Evolutionary conservation across 139 green algal species (phyloP).

Genomic region (Raphidocelis subcapitata): DNA sequence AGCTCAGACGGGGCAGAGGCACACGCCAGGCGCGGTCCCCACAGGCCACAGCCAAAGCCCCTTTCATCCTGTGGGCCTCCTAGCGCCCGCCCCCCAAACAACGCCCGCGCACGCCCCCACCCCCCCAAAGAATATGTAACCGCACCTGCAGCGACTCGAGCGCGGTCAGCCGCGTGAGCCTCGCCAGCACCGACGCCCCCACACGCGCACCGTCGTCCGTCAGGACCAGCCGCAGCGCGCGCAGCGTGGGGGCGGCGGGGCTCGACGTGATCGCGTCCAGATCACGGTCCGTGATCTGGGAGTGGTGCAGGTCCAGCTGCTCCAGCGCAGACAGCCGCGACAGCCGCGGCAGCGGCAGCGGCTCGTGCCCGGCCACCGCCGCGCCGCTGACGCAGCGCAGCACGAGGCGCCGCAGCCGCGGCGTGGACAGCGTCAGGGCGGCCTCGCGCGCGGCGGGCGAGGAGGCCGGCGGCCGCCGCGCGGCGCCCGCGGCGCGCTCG

Average conservation of each 20-base stretch:
- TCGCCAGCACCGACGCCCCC: neutral
- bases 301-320: constrained; percentile 19
- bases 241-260: neutral
- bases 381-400: constrained; percentile 7
- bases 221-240: constrained; percentile 19
- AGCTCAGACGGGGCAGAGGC: too few relatives aligned
- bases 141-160: constrained; percentile 9
- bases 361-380: neutral
- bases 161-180: neutral
- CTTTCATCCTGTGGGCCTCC: too few relatives aligned
- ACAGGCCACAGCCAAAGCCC: too few relatives aligned
- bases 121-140: too few relatives aligned
- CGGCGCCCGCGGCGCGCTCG: neutral
- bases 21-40: too few relatives aligned
- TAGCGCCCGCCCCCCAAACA: too few relatives aligned
- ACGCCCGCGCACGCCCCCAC: too few relatives aligned
- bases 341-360: constrained; percentile 9
- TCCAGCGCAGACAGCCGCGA: neutral
- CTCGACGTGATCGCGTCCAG: neutral
- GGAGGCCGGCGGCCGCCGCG: neutral
- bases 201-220: constrained; percentile 10
- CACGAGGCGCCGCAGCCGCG: neutral
- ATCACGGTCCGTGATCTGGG: constrained; percentile 17
- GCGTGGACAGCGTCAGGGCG: constrained; percentile 11
- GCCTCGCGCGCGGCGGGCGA: neutral